Percentiles rank a stretch among this genome's conserved stretches.
Evolutionary conservation across 805 yeast genomes (phyloP).

Genomic region (Cyberlindnera americana): DNA sequence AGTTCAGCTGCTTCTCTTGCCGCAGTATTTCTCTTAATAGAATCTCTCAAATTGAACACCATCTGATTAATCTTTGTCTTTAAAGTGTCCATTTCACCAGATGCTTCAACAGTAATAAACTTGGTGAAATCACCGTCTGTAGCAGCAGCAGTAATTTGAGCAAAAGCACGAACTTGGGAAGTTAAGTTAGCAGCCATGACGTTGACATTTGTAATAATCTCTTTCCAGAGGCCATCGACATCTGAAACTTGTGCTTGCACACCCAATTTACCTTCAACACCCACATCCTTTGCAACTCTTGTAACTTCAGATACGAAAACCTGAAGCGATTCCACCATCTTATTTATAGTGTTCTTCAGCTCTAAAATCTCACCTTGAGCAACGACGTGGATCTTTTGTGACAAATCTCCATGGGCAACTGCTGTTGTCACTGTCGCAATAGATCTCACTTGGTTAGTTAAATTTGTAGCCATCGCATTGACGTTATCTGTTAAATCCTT

Average conservation of each 20-base stretch:
- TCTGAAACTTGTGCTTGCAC: conserved; percentile 89
- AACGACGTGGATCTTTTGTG: conserved; percentile 82
- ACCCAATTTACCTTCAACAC: conserved; percentile 89
- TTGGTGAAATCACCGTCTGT: conserved; percentile 91
- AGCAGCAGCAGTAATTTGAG: conserved; percentile 91
- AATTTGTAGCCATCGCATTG: conserved; percentile 88
- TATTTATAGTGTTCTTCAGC: conserved; percentile 79
- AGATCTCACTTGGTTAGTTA: conserved; percentile 89
- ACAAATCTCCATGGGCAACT: conserved; percentile 90
- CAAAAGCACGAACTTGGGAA: conserved; percentile 89
- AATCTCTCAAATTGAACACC: conserved; percentile 83
- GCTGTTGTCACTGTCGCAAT: conserved; percentile 92
- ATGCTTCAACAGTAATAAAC: conserved; percentile 86
- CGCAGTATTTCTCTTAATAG: conserved; percentile 87
- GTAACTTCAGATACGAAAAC: conserved; percentile 87
- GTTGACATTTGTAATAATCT: conserved; percentile 85
- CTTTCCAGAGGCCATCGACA: conserved; percentile 91
- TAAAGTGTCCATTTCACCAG: conserved; percentile 76
- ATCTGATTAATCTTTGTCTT: conserved; percentile 63
- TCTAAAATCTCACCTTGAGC: conserved; percentile 91
- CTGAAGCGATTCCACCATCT: conserved; percentile 89
- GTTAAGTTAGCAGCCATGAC: conserved; percentile 94
- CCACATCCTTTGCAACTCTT: conserved; percentile 87
- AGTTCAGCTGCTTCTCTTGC: conserved; percentile 94
- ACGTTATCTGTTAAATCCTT: conserved; percentile 88